Evolutionary conservation across 2,329 filamentous ascomycete species (phyloP).

Genomic region (Trichoderma sp.): DNA sequence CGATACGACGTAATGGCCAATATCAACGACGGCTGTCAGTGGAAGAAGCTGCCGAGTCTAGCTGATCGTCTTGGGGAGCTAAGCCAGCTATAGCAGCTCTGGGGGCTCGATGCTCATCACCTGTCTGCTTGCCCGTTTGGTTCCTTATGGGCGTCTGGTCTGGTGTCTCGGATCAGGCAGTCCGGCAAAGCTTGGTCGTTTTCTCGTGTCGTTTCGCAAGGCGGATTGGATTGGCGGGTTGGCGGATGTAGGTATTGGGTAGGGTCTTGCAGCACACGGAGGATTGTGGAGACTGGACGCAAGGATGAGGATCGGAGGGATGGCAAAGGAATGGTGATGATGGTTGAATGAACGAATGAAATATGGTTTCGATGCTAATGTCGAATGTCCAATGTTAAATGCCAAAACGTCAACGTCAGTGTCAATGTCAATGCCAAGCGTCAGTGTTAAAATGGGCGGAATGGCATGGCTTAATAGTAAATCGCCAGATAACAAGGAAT

Average conservation of each 20-base stretch:
- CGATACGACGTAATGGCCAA: slow-evolving; percentile 14
- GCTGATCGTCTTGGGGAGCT: slow-evolving; percentile 3
- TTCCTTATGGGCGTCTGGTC: neutral
- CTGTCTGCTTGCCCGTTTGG: neutral
- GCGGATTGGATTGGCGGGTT: neutral
- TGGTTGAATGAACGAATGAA: neutral
- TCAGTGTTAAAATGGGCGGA: neutral
- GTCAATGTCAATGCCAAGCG: neutral
- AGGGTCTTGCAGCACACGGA: neutral
- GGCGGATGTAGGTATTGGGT: neutral
- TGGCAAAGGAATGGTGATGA: neutral
- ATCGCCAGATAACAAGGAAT: neutral
- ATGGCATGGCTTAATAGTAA: slow-evolving; percentile 5
- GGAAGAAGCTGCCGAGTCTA: neutral
- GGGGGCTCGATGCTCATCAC: neutral
- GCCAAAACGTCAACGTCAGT: neutral
- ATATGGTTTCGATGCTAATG: neutral
- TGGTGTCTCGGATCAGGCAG: neutral
- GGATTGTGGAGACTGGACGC: neutral
- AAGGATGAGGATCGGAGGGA: neutral
- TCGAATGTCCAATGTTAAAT: neutral
- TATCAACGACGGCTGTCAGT: neutral
- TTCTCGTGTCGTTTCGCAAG: neutral
- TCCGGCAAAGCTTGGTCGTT: neutral
- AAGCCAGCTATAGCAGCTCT: slow-evolving; percentile 8